These are phyloP conservation scores for Vicia sativa DNA, from an alignment of 306 rosid genomes.

Conservation along the genomic window DNA sequence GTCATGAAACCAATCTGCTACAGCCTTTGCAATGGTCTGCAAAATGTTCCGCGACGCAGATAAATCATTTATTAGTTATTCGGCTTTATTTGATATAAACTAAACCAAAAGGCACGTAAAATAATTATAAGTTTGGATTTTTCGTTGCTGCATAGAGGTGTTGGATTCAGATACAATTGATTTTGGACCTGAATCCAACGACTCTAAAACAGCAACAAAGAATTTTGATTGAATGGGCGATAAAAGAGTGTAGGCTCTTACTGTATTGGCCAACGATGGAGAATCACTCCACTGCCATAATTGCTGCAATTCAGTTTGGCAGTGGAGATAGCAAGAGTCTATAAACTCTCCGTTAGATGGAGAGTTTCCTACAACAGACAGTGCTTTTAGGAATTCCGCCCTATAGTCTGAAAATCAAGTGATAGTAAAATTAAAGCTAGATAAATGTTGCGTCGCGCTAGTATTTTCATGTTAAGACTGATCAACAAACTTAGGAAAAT, in stretches of 20 bases:
- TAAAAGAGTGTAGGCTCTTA: constrained; percentile 42
- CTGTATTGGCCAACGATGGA: constrained; percentile 59
- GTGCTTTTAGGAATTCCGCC: constrained; percentile 63
- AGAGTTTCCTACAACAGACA: constrained; percentile 47
- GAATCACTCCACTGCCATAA: constrained; percentile 76
- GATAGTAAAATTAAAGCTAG: constrained; percentile 25
- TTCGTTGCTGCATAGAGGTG: neutral
- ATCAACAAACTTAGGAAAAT: neutral
- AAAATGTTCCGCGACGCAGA: constrained; percentile 22
- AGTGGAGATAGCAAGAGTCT: constrained; percentile 87
- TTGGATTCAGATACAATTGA: neutral
- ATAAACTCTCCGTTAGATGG: constrained; percentile 65
- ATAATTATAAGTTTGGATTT: neutral
- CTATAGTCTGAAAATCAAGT: constrained; percentile 64
- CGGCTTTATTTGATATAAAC: neutral
- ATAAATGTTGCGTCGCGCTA: neutral
- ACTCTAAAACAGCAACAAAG: neutral
- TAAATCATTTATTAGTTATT: constrained; percentile 35
- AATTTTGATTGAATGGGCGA: neutral
- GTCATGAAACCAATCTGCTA: constrained; percentile 85
- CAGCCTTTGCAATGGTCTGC: constrained; percentile 86
- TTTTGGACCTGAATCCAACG: neutral
- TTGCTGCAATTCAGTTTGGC: constrained; percentile 90
- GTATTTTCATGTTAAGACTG: no score
- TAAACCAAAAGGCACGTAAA: neutral